Evolutionary conservation across 2,329 filamentous ascomycete genomes (phyloP).

Genomic region (Mycocentrospora acerina): DNA sequence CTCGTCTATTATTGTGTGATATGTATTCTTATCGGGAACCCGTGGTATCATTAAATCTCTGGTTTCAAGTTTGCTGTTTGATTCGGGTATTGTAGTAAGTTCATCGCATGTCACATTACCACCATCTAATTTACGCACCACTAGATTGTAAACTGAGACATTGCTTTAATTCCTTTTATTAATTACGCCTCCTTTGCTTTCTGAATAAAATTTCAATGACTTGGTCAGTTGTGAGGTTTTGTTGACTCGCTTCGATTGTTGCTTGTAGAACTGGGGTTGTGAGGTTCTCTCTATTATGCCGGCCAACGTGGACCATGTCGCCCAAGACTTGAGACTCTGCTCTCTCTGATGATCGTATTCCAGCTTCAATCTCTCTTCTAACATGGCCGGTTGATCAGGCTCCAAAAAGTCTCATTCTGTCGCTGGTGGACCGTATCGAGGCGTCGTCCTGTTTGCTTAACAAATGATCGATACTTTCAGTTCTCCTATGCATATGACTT

Average conservation of each 20-base stretch:
- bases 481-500: slow-evolving; percentile 10
- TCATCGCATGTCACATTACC: slow-evolving; percentile 14
- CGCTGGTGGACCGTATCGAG: slow-evolving; percentile 20
- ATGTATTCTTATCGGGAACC: background rate
- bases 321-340: slow-evolving; percentile 7
- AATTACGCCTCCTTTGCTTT: too few species aligned
- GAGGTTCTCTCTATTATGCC: slow-evolving; percentile 7
- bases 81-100: slow-evolving; percentile 25
- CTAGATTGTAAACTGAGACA: too few species aligned
- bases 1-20: background rate
- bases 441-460: slow-evolving; percentile 14
- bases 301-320: slow-evolving; percentile 6
- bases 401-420: slow-evolving; percentile 23
- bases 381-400: slow-evolving; percentile 9
- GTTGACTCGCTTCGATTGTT: slow-evolving; percentile 14
- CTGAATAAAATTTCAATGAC: too few species aligned
- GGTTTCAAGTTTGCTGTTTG: slow-evolving; percentile 13
- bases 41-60: background rate
- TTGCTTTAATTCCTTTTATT: too few species aligned
- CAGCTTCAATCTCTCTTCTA: too few species aligned
- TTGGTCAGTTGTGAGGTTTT: slow-evolving; percentile 22
- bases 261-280: slow-evolving; percentile 16
- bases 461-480: slow-evolving; percentile 25
- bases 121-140: slow-evolving; percentile 8
- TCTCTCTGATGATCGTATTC: slow-evolving; percentile 4